Evolutionary conservation across 1,284 basidiomycete species (phyloP).

Genomic region (Vanrija pseudolonga): DNA sequence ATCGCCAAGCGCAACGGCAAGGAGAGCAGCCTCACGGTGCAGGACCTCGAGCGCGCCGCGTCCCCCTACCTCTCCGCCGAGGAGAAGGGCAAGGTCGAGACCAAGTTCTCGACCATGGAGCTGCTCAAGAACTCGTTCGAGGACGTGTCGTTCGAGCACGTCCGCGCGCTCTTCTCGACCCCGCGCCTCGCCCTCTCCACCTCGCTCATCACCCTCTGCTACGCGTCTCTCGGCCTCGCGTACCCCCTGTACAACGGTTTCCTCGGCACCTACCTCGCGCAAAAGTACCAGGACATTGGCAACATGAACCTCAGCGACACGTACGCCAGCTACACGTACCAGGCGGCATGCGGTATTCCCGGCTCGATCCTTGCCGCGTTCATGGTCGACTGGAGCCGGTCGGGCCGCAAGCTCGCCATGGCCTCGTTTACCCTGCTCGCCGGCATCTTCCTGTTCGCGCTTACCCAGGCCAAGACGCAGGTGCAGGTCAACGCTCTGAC

Average conservation of each 20-base stretch:
- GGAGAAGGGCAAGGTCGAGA: slow-evolving; percentile 17
- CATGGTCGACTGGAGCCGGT: slow-evolving; percentile 56
- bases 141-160: slow-evolving; percentile 53
- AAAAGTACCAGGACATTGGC: slow-evolving; percentile 18
- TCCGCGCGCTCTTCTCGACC: slow-evolving; percentile 56
- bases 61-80: slow-evolving; percentile 27
- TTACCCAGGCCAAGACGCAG: slow-evolving; percentile 57
- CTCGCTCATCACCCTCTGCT: slow-evolving; percentile 56
- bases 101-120: slow-evolving; percentile 32
- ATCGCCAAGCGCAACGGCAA: slow-evolving; percentile 58
- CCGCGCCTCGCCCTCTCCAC: slow-evolving; percentile 56
- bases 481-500: slow-evolving; percentile 56
- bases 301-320: slow-evolving; percentile 42
- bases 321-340: slow-evolving; percentile 55
- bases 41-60: slow-evolving; percentile 50
- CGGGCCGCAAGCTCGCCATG: slow-evolving; percentile 57
- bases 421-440: slow-evolving; percentile 55
- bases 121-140: slow-evolving; percentile 51
- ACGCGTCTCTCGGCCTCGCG: slow-evolving; percentile 60
- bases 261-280: slow-evolving; percentile 56
- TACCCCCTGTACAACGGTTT: slow-evolving; percentile 54
- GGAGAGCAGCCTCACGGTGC: slow-evolving; percentile 52
- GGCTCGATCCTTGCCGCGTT: slow-evolving; percentile 59
- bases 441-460: slow-evolving; percentile 60
- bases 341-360: slow-evolving; percentile 55